Evolutionary conservation across 2,329 filamentous ascomycete species (phyloP).

Genomic region (Penicillium sp.): DNA sequence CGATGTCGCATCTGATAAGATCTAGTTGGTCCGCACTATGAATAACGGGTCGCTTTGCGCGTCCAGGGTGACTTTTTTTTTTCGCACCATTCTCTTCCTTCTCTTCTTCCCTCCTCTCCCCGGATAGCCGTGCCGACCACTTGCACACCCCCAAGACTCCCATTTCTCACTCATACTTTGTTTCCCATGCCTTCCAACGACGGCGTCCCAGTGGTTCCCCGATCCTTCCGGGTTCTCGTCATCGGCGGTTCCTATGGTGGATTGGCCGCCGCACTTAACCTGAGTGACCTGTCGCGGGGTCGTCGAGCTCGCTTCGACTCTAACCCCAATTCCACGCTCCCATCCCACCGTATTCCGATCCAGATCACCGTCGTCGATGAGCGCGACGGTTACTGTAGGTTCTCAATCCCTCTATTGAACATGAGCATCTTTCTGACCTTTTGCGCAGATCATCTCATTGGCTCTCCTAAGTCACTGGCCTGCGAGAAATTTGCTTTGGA

Average conservation of each 20-base stretch:
- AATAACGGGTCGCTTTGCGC: no score
- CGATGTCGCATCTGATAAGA: constrained; percentile 21
- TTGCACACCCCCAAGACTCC: no score
- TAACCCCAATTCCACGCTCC: constrained; percentile 22
- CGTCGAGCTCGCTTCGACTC: constrained; percentile 46
- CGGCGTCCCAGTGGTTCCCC: constrained; percentile 20
- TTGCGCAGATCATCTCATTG: constrained; percentile 67
- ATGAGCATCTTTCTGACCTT: background rate
- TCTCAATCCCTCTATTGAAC: background rate
- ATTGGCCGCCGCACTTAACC: constrained; percentile 63
- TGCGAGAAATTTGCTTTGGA: constrained; percentile 62
- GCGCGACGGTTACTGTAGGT: constrained; percentile 74
- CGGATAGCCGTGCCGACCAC: no score
- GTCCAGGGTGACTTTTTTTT: background rate
- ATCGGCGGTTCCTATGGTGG: constrained; percentile 72
- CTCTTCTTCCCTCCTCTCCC: no score
- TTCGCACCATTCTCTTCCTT: no score
- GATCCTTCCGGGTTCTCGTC: constrained; percentile 57
- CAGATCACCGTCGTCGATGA: constrained; percentile 75
- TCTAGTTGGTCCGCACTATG: no score
- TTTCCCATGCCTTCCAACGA: constrained; percentile 29
- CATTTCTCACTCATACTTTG: background rate
- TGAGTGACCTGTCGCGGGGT: constrained; percentile 64
- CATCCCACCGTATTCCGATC: constrained; percentile 51
- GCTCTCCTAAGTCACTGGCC: constrained; percentile 68